These are phyloP conservation scores for Xylaria cubensis DNA, from an alignment of 495 filamentous ascomycete genomes.

Conservation along the genomic window DNA sequence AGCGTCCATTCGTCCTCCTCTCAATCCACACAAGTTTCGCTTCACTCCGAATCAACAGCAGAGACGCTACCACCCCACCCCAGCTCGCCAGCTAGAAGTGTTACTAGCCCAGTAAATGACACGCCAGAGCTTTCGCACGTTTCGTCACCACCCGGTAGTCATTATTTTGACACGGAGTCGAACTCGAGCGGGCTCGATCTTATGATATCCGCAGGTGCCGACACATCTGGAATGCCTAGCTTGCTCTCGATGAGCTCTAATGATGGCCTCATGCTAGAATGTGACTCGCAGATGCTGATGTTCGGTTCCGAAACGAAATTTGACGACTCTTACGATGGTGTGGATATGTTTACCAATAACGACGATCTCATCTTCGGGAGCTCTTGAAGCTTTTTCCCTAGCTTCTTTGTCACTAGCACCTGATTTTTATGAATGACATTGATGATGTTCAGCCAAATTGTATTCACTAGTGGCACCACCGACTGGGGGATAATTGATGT, in stretches of 20 bases:
- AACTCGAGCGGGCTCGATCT: conserved; percentile 40
- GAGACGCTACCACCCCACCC: conserved; percentile 46
- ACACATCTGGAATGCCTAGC: conserved; percentile 42
- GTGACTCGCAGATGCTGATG: conserved; percentile 50
- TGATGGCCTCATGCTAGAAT: conserved; percentile 43
- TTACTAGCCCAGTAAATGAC: conserved; percentile 46
- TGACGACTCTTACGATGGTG: conserved; percentile 50
- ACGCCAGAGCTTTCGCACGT: conserved; percentile 57
- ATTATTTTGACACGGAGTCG: conserved; percentile 53
- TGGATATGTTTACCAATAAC: conserved; percentile 50
- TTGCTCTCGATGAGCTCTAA: conserved; percentile 41
- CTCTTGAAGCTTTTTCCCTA: conserved; percentile 24
- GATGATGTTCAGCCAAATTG: conserved; percentile 12
- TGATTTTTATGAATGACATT: conserved; percentile 1
- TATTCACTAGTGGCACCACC: not conserved
- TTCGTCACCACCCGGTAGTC: conserved; percentile 51
- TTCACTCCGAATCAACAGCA: conserved; percentile 29
- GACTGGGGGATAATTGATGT: conserved; percentile 1
- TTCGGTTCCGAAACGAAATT: conserved; percentile 47
- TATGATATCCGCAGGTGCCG: conserved; percentile 33
- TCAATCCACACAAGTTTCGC: conserved; percentile 44
- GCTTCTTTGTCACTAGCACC: not conserved
- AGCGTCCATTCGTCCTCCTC: conserved; percentile 50
- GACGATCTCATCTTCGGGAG: conserved; percentile 57
- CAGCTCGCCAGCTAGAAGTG: conserved; percentile 55